A percentile compares a stretch with the other conserved stretches of the same genome.
Evolutionary conservation across 1,139 yeast species (phyloP).

Genomic region (Diutina siamensis): DNA sequence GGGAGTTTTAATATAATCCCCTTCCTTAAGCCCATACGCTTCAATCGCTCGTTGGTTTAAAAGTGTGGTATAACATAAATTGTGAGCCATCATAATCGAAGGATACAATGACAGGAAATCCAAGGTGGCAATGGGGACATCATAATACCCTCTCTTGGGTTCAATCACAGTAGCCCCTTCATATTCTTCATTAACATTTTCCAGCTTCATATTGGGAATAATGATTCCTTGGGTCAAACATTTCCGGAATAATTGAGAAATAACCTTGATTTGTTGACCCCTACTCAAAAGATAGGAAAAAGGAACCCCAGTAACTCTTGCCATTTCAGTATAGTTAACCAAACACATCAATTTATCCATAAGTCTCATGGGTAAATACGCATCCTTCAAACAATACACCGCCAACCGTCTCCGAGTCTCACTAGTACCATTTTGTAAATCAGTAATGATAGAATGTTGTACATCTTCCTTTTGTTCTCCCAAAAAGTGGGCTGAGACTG

Average conservation of each 20-base stretch:
- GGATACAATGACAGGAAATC: conserved; percentile 98
- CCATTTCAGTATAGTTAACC: conserved; percentile 97
- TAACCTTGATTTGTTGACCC: conserved; percentile 96
- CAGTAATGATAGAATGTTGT: conserved; percentile 92
- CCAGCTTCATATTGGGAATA: conserved; percentile 80
- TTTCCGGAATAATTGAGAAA: conserved; percentile 88
- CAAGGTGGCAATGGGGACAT: conserved; percentile 92
- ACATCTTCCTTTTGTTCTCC: conserved; percentile 98
- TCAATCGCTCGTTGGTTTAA: conserved; percentile 60
- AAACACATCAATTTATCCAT: conserved; percentile 91
- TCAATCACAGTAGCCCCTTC: conserved; percentile 99
- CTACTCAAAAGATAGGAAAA: conserved; percentile 78
- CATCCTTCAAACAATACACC: conserved; percentile 94
- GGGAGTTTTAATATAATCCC: conserved; percentile 81
- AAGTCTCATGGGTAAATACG: conserved; percentile 78
- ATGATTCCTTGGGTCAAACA: conserved; percentile 78
- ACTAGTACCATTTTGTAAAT: conserved; percentile 80
- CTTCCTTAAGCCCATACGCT: conserved; percentile 49
- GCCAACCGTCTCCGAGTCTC: conserved; percentile 94
- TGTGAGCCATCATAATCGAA: conserved; percentile 99
- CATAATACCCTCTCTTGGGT: conserved; percentile 90
- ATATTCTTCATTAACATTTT: conserved; percentile 79
- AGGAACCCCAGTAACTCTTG: conserved; percentile 98
- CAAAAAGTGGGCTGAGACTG: conserved; percentile 89
- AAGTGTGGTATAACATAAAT: conserved; percentile 87